phyloP scores from a whole-genome alignment of 73 alveolate genomes.

The Symbiodinium natans region DNA sequence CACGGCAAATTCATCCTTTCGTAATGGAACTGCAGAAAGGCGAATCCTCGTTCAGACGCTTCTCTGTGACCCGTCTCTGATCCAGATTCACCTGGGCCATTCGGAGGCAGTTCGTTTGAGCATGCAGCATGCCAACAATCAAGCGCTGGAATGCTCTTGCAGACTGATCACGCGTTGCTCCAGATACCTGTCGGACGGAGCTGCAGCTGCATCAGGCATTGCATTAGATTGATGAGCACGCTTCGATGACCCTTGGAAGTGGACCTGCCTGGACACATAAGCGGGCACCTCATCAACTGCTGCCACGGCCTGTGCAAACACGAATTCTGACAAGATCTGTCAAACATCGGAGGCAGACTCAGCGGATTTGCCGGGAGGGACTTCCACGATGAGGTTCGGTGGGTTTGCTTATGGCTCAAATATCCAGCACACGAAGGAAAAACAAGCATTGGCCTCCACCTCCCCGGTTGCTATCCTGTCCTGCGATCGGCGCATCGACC shows the following conservation, averaged over 20 bases:
- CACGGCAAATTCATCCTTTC: background rate
- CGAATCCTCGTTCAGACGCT: slow-evolving; percentile 54
- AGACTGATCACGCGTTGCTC: slow-evolving; percentile 54
- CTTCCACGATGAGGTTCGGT: too few species aligned
- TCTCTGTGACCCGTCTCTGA: slow-evolving; percentile 50
- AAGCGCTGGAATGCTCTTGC: background rate
- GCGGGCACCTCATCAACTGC: slow-evolving; percentile 55
- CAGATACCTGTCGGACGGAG: slow-evolving; percentile 31
- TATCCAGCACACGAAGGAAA: background rate
- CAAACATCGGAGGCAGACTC: too few species aligned
- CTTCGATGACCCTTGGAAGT: too few species aligned
- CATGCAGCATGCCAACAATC: too few species aligned
- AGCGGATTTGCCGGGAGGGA: too few species aligned
- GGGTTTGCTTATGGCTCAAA: too few species aligned
- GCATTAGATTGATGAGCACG: too few species aligned
- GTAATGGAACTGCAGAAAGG: background rate
- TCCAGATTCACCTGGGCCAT: slow-evolving; percentile 53
- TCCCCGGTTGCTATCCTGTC: background rate
- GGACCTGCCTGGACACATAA: slow-evolving; percentile 60
- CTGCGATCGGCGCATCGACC: background rate
- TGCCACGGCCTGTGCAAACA: slow-evolving; percentile 45
- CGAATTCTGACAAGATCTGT: too few species aligned
- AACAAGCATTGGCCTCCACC: background rate
- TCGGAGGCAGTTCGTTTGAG: background rate
- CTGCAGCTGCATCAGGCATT: too few species aligned